Base-by-base conservation (phyloP, 2,329 filamentous ascomycete genomes). In the Penicillium sp. region DNA sequence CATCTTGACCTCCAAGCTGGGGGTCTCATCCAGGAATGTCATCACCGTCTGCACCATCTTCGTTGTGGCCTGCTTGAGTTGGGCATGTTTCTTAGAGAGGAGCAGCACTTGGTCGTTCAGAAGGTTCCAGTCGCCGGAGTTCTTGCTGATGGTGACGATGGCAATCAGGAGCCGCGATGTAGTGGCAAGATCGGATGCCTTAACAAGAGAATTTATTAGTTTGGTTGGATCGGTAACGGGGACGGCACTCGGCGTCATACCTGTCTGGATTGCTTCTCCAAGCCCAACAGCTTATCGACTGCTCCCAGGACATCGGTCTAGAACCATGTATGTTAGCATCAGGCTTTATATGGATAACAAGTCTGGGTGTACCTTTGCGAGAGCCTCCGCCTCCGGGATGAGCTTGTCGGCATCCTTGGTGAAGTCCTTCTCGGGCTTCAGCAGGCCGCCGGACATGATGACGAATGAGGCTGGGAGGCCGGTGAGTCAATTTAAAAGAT, bases 391-490 rank as follows among this genome's bases (percentile, higher is more conserved):
- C 78, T 97, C 92, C 48, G 91, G 89, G 66, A 99, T 87, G 78
- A 90, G 85, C 79, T 89, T 86, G 82, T 97, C 92, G 71, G 90
- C 91, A 78, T 97, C 92, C 80, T 96, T 96, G 72, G 90, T 89
- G 85, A 90, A 97, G 86, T 99, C 94, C 88, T 96, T 97, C 82
- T 99, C 94, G 72, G 93, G 90, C 85, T 95, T 96, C 76, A 94
- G 74, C 67, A 86, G 78, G 77, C 86, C 86, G 78, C 92, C 89
- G 70, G 92, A 89, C 92, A 96, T 96, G 73, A 65, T 82, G 76
- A 69, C 68, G 68, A 66, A 34, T 50, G 45, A 48, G 52, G 38
- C 31, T 51, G 49, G 20, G 16, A 29, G 11, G 39, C 38, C 29
- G 49, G 31, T 24, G 49, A 26, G 7, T 45, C 29, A 44, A 44